phyloP scores from a whole-genome alignment of 176 grass and related monocot species.

The Dendrocalamus sinicus region DNA sequence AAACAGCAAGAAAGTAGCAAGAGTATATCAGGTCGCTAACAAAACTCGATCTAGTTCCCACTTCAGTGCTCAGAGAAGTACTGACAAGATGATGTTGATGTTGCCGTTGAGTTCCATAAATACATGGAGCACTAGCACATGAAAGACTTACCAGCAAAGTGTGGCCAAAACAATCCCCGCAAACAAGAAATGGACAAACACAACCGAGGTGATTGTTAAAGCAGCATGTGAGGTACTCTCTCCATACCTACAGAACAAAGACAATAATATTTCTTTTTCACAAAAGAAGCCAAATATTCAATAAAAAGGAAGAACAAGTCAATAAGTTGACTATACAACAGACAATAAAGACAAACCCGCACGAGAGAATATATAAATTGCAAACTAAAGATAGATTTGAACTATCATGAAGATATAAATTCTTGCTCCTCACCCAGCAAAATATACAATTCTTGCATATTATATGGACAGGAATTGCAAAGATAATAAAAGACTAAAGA shows the following conservation, averaged over 20 bases:
- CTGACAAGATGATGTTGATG: neutral
- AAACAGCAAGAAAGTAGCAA: neutral
- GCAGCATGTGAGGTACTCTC: slow-evolving; percentile 69
- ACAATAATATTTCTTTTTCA: neutral
- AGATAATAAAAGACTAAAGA: slow-evolving; percentile 25
- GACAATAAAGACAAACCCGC: slow-evolving; percentile 11
- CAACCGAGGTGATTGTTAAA: slow-evolving; percentile 78
- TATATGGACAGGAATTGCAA: neutral
- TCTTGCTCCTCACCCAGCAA: neutral
- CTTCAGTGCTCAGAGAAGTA: neutral
- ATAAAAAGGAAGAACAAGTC: neutral
- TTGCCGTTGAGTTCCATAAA: slow-evolving; percentile 1
- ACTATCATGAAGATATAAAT: neutral
- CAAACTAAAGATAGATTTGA: neutral
- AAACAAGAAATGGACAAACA: slow-evolving; percentile 86
- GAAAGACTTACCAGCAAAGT: slow-evolving; percentile 79
- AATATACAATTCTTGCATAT: neutral
- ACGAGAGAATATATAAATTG: neutral
- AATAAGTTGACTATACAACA: slow-evolving; percentile 6
- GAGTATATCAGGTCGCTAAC: neutral
- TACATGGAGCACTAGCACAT: neutral
- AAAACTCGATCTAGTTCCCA: neutral
- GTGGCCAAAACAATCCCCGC: slow-evolving; percentile 83
- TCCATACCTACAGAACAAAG: slow-evolving; percentile 70
- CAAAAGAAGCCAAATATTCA: neutral